Percentiles rank a stretch among this genome's conserved stretches.
phyloP scores from a whole-genome alignment of 805 yeast species.

The Candida ovalis region DNA sequence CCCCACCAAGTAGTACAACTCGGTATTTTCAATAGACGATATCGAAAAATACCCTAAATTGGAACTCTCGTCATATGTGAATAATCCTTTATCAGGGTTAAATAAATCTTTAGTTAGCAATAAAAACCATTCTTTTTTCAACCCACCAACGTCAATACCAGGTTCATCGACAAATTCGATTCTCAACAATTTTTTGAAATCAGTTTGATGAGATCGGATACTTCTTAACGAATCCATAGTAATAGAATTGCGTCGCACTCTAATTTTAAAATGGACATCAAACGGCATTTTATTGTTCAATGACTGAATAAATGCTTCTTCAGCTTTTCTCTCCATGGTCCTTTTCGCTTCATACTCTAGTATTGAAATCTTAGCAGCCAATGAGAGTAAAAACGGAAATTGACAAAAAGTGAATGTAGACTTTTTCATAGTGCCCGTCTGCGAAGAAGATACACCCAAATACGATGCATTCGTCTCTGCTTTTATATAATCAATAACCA shows the following conservation, averaged over 20 bases:
- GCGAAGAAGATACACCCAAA: conserved; percentile 33
- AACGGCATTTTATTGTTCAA: conserved; percentile 56
- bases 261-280: conserved; percentile 66
- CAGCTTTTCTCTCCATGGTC: conserved; percentile 83
- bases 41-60: conserved; percentile 72
- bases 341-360: conserved; percentile 77
- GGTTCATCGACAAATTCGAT: conserved; percentile 85
- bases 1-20: conserved; percentile 74
- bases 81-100: conserved; percentile 63
- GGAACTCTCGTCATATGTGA: conserved; percentile 64
- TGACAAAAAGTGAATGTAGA: conserved; percentile 63
- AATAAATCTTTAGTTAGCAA: conserved; percentile 68
- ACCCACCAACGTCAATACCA: conserved; percentile 94
- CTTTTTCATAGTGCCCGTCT: conserved; percentile 20
- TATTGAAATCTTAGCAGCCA: conserved; percentile 79
- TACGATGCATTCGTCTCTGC: conserved; percentile 26
- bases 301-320: conserved; percentile 80
- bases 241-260: conserved; percentile 63
- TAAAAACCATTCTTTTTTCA: conserved; percentile 90
- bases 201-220: conserved; percentile 50
- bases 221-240: conserved; percentile 71
- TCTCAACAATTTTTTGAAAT: conserved; percentile 68
- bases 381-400: conserved; percentile 74
- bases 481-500: conserved; percentile 46
- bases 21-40: conserved; percentile 40